A percentile compares a stretch with the other conserved stretches of the same genome.
Evolutionary conservation across 2,329 filamentous ascomycete genomes (phyloP).

Genomic region (Ceratocystis papillata): DNA sequence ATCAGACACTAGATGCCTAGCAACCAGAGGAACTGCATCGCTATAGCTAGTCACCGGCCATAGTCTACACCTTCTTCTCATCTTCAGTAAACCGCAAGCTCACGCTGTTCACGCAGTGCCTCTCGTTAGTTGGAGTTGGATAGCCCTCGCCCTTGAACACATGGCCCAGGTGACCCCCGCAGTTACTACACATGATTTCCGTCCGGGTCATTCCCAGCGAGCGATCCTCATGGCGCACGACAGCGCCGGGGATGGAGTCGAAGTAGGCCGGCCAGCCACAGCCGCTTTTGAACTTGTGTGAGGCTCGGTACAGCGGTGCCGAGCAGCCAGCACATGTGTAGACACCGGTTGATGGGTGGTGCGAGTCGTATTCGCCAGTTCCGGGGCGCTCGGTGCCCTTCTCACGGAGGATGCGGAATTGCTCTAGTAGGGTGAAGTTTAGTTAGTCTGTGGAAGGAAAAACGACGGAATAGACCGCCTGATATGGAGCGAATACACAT

Average conservation of each 20-base stretch:
- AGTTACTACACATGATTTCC: conserved; percentile 91
- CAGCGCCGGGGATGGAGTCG: conserved; percentile 83
- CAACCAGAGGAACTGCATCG: not conserved
- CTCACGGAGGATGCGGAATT: conserved; percentile 85
- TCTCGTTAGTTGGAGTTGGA: conserved; percentile 78
- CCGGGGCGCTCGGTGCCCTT: conserved; percentile 81
- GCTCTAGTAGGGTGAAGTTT: conserved; percentile 47
- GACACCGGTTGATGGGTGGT: conserved; percentile 62
- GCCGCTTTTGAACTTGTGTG: conserved; percentile 89
- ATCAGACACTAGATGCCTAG: not conserved
- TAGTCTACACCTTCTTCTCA: conserved; percentile 3
- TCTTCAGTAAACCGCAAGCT: conserved; percentile 62
- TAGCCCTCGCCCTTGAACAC: conserved; percentile 88
- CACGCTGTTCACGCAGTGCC: conserved; percentile 92
- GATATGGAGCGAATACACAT: conserved; percentile 25
- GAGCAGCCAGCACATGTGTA: conserved; percentile 83
- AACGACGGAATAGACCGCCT: not conserved
- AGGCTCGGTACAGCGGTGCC: conserved; percentile 81
- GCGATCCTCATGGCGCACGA: conserved; percentile 67
- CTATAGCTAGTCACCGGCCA: not conserved
- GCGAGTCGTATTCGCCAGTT: conserved; percentile 77
- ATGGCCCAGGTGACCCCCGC: conserved; percentile 88
- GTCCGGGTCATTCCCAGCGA: conserved; percentile 73
- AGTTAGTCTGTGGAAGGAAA: not conserved
- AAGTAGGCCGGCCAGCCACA: conserved; percentile 99